phyloP scores from a whole-genome alignment of 805 yeast species.

The Torulaspora indica region DNA sequence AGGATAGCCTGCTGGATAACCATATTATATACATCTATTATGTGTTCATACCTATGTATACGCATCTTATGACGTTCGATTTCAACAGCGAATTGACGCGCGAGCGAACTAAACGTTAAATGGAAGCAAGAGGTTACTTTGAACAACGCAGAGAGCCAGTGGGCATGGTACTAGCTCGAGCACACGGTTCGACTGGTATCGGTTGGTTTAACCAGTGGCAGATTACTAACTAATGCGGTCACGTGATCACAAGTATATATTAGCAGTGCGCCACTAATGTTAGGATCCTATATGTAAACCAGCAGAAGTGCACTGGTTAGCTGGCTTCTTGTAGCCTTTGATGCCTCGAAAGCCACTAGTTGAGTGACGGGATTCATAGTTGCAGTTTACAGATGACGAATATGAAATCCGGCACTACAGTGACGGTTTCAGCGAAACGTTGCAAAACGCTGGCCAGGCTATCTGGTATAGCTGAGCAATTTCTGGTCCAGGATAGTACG shows the following conservation, averaged over 20 bases:
- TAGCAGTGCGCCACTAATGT: slow-evolving; percentile 1
- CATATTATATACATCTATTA: background rate
- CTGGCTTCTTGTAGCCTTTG: background rate
- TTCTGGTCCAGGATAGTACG: slow-evolving; percentile 19
- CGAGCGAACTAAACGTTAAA: background rate
- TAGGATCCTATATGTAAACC: too few species aligned
- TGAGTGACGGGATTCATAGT: background rate
- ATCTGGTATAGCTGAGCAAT: slow-evolving; percentile 22
- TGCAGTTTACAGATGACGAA: slow-evolving; percentile 1
- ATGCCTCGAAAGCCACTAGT: background rate
- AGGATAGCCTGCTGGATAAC: background rate
- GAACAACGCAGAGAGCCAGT: background rate
- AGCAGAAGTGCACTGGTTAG: background rate
- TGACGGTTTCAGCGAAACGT: slow-evolving; percentile 4
- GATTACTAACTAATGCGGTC: too few species aligned
- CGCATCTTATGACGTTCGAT: background rate
- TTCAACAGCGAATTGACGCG: background rate
- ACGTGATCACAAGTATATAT: background rate
- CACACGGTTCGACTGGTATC: too few species aligned
- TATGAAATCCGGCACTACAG: slow-evolving; percentile 1
- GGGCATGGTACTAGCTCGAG: too few species aligned
- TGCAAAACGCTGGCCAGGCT: slow-evolving; percentile 22
- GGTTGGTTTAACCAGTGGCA: too few species aligned
- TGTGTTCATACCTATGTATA: too few species aligned
- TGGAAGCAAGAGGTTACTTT: background rate